Evolutionary conservation across 2,329 filamentous ascomycete genomes (phyloP), one percentile per base, ranked within the genome.

Genomic region (Nectriaceae sp.): DNA sequence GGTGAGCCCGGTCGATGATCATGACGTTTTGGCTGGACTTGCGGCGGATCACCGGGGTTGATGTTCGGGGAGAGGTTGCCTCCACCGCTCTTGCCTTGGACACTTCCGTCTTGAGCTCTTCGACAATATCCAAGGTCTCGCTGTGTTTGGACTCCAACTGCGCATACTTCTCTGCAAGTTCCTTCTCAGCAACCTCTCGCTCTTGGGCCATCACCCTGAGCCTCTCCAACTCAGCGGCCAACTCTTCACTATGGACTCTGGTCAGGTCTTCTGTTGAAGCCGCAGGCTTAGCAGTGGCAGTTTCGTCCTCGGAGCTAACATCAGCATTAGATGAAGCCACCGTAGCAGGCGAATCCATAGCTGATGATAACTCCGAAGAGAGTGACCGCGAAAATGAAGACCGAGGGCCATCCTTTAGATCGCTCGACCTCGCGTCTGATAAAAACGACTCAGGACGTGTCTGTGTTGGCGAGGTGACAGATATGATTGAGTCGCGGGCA

Each of bases 21-120:
- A 94, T 84, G 36, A 96, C 78, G 52, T 88, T 94, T 68, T 96
- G 91, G 65, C 90, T 96, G 3, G 91, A 96, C 73, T 96, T 96
- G 61, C 93, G 85, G 54, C 92, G 89, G 62, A 97, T 92, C 57
- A 96, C 84, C n/a, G 87, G 85, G 1, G 83, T 82, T n/a, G 75
- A 78, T 10, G 83, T 78, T 24, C 83, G 80, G 4, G 83, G 79
- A n/a, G 87, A 85, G 0, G 79, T 74, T 22, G 76, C 72, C 51
- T 84, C 78, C 24, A 75, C 74, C 41, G 75, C 78, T 57, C 86
- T 88, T n/a, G 89, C 85, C 65, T 89, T 90, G 37, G 88, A 84
- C 4, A 96, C 76, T 63, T 96, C 90, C 0, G 85, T 84, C 76
- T 95, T 97, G 50, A 99, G 84, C 64, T 94, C 89, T 61, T 97